These are phyloP conservation scores for Dalbergia oliveri DNA, from an alignment of 306 rosid species.

Conservation along the genomic window DNA sequence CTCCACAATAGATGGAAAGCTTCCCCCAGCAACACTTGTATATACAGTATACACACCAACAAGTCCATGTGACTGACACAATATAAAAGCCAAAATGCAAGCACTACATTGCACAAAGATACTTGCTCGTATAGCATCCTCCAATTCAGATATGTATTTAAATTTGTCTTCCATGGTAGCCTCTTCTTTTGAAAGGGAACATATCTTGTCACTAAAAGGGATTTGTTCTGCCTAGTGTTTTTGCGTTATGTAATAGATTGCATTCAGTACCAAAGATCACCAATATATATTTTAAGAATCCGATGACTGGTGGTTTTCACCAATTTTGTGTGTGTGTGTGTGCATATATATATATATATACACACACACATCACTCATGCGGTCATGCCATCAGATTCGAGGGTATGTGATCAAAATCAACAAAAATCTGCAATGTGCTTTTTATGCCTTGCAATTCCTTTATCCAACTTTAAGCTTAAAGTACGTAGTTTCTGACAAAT, in stretches of 20 bases:
- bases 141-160: not conserved
- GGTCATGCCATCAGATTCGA: not conserved
- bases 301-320: not conserved
- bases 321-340: too few species aligned
- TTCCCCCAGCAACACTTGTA: not conserved
- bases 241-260: not conserved
- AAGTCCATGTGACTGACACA: constrained; percentile 55
- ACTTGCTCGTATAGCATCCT: constrained; percentile 3
- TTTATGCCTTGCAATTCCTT: not conserved
- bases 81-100: constrained; percentile 43
- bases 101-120: not conserved
- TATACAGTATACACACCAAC: not conserved
- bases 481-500: too few species aligned
- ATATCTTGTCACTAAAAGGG: not conserved
- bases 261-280: not conserved
- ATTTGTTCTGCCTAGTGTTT: not conserved
- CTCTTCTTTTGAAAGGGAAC: constrained; percentile 49
- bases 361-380: too few species aligned
- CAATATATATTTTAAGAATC: not conserved
- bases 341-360: too few species aligned
- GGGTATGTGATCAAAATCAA: not conserved
- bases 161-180: constrained; percentile 47
- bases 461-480: not conserved
- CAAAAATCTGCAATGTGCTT: not conserved
- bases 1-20: not conserved